Conservation (phyloP, 805 yeast species). For the Sugiyamaella boreocaroliniensis region DNA sequence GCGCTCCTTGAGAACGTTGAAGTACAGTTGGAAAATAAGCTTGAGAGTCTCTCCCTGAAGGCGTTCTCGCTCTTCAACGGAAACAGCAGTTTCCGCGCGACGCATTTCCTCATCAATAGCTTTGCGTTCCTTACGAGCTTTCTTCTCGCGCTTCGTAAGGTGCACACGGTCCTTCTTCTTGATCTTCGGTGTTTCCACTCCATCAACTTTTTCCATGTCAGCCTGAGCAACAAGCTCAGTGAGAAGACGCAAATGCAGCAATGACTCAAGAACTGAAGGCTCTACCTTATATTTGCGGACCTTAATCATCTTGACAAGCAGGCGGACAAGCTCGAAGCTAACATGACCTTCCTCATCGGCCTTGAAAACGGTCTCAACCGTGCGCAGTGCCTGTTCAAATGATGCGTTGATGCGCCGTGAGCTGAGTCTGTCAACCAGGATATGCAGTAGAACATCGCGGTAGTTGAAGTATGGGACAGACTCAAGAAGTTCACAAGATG, state of each 20-base stretch:
- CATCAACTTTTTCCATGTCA: constrained; percentile 36
- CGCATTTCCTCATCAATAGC: constrained; percentile 84
- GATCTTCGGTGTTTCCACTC: constrained; percentile 38
- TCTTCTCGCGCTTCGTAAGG: constrained; percentile 82
- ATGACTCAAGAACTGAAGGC: constrained; percentile 68
- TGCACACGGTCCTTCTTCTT: constrained; percentile 87
- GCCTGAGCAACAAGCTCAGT: constrained; percentile 34
- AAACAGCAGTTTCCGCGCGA: constrained; percentile 78
- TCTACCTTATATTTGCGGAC: constrained; percentile 74
- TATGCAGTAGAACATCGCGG: constrained; percentile 63
- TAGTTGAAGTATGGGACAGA: constrained; percentile 74
- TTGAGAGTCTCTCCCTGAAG: constrained; percentile 80
- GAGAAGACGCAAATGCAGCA: constrained; percentile 50
- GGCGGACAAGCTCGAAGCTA: constrained; percentile 64
- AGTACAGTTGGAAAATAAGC: constrained; percentile 60
- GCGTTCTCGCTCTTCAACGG: constrained; percentile 79
- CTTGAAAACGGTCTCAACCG: constrained; percentile 60
- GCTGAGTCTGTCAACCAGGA: constrained; percentile 61
- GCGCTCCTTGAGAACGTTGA: constrained; percentile 64
- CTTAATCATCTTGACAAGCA: constrained; percentile 62
- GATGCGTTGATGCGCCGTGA: constrained; percentile 43
- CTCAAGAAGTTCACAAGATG: constrained; percentile 70
- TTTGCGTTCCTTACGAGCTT: constrained; percentile 78
- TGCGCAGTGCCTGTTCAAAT: constrained; percentile 53
- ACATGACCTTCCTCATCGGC: constrained; percentile 81